These are phyloP conservation scores for Chaetomium tenue DNA, from an alignment of 495 filamentous ascomycete genomes.

Conservation along the genomic window DNA sequence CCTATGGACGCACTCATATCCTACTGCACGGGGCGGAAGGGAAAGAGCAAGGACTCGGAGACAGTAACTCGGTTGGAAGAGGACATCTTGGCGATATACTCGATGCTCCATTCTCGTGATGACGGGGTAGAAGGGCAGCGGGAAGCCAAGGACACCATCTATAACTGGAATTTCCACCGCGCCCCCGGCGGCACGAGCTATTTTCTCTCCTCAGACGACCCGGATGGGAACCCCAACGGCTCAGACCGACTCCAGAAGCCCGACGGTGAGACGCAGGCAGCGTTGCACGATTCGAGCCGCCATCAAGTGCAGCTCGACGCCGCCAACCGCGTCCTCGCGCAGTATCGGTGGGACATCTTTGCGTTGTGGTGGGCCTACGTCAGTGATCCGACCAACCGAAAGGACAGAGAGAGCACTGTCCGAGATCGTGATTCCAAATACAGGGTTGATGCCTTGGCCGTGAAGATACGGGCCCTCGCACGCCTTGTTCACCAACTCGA, in stretches of 20 bases:
- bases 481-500: too few species aligned
- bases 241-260: background rate
- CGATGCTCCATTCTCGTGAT: slow-evolving; percentile 32
- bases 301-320: slow-evolving; percentile 25
- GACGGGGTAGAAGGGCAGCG: slow-evolving; percentile 40
- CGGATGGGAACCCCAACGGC: slow-evolving; percentile 27
- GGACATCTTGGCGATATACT: slow-evolving; percentile 28
- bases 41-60: slow-evolving; percentile 12
- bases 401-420: too few species aligned
- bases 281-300: slow-evolving; percentile 10
- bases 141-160: slow-evolving; percentile 36
- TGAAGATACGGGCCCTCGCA: too few species aligned
- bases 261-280: slow-evolving; percentile 4
- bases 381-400: too few species aligned
- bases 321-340: slow-evolving; percentile 25
- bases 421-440: too few species aligned
- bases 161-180: slow-evolving; percentile 36
- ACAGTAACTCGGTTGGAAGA: slow-evolving; percentile 18
- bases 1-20: slow-evolving; percentile 48
- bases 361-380: slow-evolving; percentile 42
- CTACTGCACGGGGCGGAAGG: slow-evolving; percentile 32
- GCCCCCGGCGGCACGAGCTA: slow-evolving; percentile 27
- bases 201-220: too few species aligned
- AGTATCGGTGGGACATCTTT: slow-evolving; percentile 44
- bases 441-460: too few species aligned